These are phyloP conservation scores for Phytophthora ohioensis DNA, from an alignment of 352 stramenopile genomes.

Conservation along the genomic window DNA sequence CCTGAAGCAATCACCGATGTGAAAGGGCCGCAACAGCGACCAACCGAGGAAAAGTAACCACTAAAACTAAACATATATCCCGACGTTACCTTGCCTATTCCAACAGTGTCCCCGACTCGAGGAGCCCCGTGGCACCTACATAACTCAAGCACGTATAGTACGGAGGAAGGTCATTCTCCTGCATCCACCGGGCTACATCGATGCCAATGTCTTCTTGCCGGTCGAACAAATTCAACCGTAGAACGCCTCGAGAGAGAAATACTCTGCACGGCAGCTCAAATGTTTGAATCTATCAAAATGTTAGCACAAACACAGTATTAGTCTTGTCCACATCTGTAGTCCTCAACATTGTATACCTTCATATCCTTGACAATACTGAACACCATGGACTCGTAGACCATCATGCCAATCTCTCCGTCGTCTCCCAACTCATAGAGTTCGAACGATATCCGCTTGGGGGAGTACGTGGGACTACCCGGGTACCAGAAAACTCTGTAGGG, in stretches of 20 bases:
- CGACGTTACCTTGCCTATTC: slow-evolving; percentile 7
- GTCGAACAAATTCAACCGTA: slow-evolving; percentile 70
- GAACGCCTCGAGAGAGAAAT: slow-evolving; percentile 56
- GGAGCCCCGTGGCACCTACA: slow-evolving; percentile 53
- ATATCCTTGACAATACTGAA: slow-evolving; percentile 71
- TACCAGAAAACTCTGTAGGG: slow-evolving; percentile 86
- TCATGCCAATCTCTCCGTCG: slow-evolving; percentile 23
- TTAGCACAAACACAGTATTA: background rate
- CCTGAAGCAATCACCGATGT: slow-evolving; percentile 12
- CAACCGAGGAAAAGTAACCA: slow-evolving; percentile 21
- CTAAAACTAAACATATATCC: slow-evolving; percentile 34
- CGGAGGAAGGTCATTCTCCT: slow-evolving; percentile 54
- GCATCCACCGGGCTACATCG: slow-evolving; percentile 61
- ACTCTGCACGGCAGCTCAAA: slow-evolving; percentile 58
- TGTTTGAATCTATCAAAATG: slow-evolving; percentile 52
- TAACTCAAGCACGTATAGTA: slow-evolving; percentile 88
- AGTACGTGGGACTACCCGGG: slow-evolving; percentile 75
- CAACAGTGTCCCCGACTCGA: slow-evolving; percentile 22
- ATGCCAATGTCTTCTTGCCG: slow-evolving; percentile 61
- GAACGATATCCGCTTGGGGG: slow-evolving; percentile 64
- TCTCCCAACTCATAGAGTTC: slow-evolving; percentile 58
- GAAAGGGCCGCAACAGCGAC: slow-evolving; percentile 10
- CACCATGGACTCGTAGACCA: slow-evolving; percentile 63
- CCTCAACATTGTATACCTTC: slow-evolving; percentile 32
- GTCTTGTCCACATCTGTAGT: background rate